phyloP scores from a whole-genome alignment of 2,329 filamentous ascomycete species.

The Tolypocladium ovalisporum region DNA sequence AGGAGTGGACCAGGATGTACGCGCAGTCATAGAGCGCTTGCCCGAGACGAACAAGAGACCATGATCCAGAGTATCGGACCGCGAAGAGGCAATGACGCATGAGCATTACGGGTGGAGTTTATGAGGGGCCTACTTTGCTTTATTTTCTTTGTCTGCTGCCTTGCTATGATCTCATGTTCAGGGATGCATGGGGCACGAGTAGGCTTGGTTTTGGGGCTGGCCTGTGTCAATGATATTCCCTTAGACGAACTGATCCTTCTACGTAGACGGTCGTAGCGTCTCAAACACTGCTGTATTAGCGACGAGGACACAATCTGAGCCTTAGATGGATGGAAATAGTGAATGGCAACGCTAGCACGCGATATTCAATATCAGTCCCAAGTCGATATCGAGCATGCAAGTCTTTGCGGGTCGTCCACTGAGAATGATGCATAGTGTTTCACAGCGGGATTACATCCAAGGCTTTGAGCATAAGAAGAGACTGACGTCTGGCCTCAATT shows the following conservation, averaged over 20 bases:
- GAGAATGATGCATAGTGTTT: background rate
- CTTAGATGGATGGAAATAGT: background rate
- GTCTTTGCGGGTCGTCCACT: background rate
- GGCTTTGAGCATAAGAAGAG: constrained; percentile 20
- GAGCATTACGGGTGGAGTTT: constrained; percentile 14
- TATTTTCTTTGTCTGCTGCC: constrained; percentile 5
- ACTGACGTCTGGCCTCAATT: constrained; percentile 21
- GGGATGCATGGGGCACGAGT: background rate
- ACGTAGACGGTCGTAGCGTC: background rate
- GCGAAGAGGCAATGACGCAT: constrained; percentile 4
- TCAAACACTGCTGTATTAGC: too few species aligned
- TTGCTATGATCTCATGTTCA: constrained; percentile 1
- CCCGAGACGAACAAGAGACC: background rate
- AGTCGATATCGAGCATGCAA: background rate
- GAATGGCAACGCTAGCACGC: background rate
- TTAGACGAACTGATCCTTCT: background rate
- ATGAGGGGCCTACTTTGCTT: constrained; percentile 5
- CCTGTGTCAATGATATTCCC: background rate
- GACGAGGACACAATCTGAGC: background rate
- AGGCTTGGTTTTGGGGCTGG: background rate
- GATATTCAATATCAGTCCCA: background rate
- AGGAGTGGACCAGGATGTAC: constrained; percentile 82
- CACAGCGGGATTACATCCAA: constrained; percentile 6
- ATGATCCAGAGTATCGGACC: background rate
- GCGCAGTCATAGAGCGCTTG: constrained; percentile 39